Conservation (phyloP, 345 rosid genomes). For the Eucalyptus virginea region DNA sequence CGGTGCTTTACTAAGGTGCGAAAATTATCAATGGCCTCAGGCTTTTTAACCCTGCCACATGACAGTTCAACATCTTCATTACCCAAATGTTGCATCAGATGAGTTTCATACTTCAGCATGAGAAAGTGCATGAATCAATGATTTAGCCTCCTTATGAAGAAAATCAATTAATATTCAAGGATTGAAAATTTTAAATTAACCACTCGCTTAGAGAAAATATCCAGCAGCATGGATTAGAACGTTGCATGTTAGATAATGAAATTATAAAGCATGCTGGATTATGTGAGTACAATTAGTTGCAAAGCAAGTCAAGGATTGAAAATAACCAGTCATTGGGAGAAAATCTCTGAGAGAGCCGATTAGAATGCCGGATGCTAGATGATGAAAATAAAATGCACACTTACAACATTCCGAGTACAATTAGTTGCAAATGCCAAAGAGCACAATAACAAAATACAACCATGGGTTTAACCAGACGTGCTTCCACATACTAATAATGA, state of each 20-base stretch:
- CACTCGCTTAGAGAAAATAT: neutral
- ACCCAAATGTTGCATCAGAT: neutral
- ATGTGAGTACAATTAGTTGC: neutral
- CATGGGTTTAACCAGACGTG: neutral
- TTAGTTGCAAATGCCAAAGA: neutral
- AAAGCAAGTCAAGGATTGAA: neutral
- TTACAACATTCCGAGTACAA: neutral
- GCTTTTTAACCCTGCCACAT: slow-evolving; percentile 57
- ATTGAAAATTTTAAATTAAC: neutral
- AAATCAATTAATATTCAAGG: neutral
- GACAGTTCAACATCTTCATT: neutral
- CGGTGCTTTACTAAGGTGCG: slow-evolving; percentile 53
- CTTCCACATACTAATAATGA: neutral
- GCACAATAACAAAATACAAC: neutral
- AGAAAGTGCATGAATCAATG: neutral
- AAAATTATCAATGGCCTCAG: slow-evolving; percentile 40
- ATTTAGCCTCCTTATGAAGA: neutral
- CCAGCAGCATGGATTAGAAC: neutral
- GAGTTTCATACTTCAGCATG: neutral
- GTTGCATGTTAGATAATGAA: neutral
- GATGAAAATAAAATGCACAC: neutral
- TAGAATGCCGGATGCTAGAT: neutral
- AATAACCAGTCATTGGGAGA: neutral
- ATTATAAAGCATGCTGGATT: neutral
- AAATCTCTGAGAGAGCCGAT: neutral